Evolutionary conservation across 805 yeast species (phyloP), one percentile per base, ranked within the genome.

Genomic region (Phaffomyces thermotolerans): DNA sequence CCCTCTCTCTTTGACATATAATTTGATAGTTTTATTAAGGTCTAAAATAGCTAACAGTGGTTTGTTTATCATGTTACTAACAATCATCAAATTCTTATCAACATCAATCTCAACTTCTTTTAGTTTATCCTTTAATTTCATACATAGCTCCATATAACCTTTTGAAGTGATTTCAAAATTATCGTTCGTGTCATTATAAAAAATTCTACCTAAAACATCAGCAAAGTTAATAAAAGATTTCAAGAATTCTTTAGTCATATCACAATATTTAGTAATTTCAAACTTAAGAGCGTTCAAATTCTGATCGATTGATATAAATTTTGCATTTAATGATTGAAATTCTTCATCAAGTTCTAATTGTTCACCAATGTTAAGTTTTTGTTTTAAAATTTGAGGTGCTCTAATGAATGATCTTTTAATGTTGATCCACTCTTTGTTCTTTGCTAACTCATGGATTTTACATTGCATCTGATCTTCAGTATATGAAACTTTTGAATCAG

Each of bases 371-470:
- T 89, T 81, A 64, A 91, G 62, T 71, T 87, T 89, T 65, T 85
- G 95, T 52, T 89, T 83, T 61, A 93, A 71, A 49, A 75, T 78
- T 64, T 93, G 98, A 36, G 99, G 99, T 5, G 96, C 95, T 52
- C 96, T 71, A 35, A 79, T 78, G 48, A 88, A 65, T 25, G 90
- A 77, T 63, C 84, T 85, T 52, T 83, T 84, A 48, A 88, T 64
- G 36, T 53, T 53, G 30, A 53, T 39, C 58, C 59, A 56, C 17
- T 55, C 58, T 22, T 51, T 43, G 36, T 54, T 56, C 18, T 49
- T 58, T 22, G 57, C 49, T 4, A 55, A 34, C 34, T 55, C 56
- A 34, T 58, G 59, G 8, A 51, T 46, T 32, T 48, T 43, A 40
- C 60, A 56, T 33, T 54, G 59, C 29, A 27, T 27, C 14, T 27